These are phyloP conservation scores for Amphibolis antarctica DNA, from an alignment of 106 monocot genomes.

Conservation along the genomic window DNA sequence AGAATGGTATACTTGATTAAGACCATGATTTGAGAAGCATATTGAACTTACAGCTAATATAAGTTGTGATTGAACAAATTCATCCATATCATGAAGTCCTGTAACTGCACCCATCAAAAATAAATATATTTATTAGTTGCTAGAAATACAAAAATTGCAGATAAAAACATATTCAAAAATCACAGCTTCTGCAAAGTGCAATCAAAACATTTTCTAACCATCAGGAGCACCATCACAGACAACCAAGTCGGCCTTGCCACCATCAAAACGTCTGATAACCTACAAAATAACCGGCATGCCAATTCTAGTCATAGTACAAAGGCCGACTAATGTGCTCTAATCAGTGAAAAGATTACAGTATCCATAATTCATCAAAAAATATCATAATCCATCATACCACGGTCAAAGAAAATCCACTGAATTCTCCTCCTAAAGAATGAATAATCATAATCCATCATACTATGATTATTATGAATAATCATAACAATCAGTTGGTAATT, in stretches of 20 bases:
- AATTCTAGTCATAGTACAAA: no score
- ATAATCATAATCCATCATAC: no score
- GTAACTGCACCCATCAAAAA: conserved; percentile 47
- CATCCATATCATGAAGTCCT: conserved; percentile 99
- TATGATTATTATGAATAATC: no score
- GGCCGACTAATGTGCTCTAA: no score
- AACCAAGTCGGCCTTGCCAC: conserved; percentile 95
- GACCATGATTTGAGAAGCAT: background rate
- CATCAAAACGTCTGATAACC: conserved; percentile 97
- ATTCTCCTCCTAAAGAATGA: no score
- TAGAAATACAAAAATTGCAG: background rate
- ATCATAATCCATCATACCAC: no score
- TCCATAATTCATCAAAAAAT: no score
- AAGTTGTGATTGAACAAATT: conserved; percentile 96
- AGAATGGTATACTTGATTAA: no score
- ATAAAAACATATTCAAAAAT: background rate
- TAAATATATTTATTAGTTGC: background rate
- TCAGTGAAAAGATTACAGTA: no score
- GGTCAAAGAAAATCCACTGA: no score
- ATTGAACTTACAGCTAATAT: conserved; percentile 72
- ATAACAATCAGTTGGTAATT: no score
- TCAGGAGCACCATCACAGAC: conserved; percentile 99
- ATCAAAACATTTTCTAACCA: conserved; percentile 31
- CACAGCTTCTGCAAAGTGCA: background rate
- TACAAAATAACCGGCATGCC: conserved; percentile 9